Percentiles rank a stretch among this genome's conserved stretches.
Evolutionary conservation across 1,284 basidiomycete species (phyloP).

Genomic region (Ustilago trichophora): DNA sequence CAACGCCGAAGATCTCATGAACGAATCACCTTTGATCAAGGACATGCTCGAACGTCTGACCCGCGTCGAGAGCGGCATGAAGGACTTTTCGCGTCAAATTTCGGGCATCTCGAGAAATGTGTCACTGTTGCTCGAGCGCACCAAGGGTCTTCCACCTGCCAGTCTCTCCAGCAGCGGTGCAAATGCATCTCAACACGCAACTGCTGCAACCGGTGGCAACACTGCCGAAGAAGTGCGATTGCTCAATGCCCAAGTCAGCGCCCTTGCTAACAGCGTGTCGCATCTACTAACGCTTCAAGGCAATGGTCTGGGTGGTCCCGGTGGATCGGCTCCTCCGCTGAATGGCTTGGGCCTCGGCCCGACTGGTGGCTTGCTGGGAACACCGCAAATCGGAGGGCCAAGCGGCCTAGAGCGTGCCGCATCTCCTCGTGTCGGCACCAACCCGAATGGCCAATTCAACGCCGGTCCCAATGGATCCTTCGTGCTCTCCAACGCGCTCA

Average conservation of each 20-base stretch:
- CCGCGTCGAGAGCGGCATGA: slow-evolving; percentile 76
- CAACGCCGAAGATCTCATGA: slow-evolving; percentile 13
- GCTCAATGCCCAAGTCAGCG: slow-evolving; percentile 51
- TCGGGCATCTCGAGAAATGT: slow-evolving; percentile 79
- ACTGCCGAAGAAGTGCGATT: slow-evolving; percentile 48
- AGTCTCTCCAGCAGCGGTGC: slow-evolving; percentile 32
- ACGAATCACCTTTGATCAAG: slow-evolving; percentile 70
- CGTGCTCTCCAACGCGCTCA: slow-evolving; percentile 14
- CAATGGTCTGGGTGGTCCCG: slow-evolving; percentile 11
- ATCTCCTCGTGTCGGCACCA: slow-evolving; percentile 34
- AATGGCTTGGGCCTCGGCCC: slow-evolving; percentile 38
- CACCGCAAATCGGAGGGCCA: slow-evolving; percentile 35
- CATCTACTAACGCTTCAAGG: slow-evolving; percentile 50
- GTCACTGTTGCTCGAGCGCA: slow-evolving; percentile 76
- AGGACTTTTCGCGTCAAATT: slow-evolving; percentile 79
- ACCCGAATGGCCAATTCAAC: slow-evolving; percentile 17
- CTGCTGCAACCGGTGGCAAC: slow-evolving; percentile 2
- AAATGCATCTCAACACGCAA: not conserved
- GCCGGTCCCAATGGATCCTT: slow-evolving; percentile 14
- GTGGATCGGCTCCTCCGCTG: slow-evolving; percentile 5
- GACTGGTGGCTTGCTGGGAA: slow-evolving; percentile 19
- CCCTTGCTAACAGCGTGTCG: slow-evolving; percentile 50
- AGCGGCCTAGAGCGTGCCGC: slow-evolving; percentile 24
- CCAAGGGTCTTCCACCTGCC: slow-evolving; percentile 27
- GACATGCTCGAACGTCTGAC: slow-evolving; percentile 79